A percentile compares a stretch with the other conserved stretches of the same genome.
phyloP scores from a whole-genome alignment of 768 basidiomycete species.

The Daedaleopsis sinensis region DNA sequence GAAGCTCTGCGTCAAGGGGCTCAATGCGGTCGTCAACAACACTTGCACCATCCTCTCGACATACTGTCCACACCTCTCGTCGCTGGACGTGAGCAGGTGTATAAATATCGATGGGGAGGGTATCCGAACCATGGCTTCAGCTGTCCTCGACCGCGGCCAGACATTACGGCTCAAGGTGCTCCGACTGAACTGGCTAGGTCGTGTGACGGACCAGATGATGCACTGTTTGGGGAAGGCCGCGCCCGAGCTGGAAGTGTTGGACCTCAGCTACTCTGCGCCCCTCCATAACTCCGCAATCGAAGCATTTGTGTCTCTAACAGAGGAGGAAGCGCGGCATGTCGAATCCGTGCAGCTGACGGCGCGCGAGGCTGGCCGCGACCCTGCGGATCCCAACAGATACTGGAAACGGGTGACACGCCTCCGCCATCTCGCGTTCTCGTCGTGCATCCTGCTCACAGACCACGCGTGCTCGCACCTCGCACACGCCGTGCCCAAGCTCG shows the following conservation, averaged over 20 bases:
- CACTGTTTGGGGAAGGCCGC: constrained; percentile 66
- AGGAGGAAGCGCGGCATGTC: constrained; percentile 37
- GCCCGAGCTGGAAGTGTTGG: constrained; percentile 76
- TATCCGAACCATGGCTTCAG: constrained; percentile 49
- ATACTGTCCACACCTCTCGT: constrained; percentile 56
- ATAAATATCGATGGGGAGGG: constrained; percentile 66
- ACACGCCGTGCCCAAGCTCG: constrained; percentile 67
- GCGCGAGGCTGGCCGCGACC: constrained; percentile 66
- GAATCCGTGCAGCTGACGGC: constrained; percentile 57
- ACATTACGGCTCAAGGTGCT: constrained; percentile 62
- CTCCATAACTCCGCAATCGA: constrained; percentile 78
- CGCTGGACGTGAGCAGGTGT: constrained; percentile 76
- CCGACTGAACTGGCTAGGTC: constrained; percentile 66
- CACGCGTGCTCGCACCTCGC: constrained; percentile 74
- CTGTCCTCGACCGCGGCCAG: constrained; percentile 48
- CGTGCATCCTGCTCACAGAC: constrained; percentile 73
- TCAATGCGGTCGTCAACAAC: constrained; percentile 68
- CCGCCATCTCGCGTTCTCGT: constrained; percentile 74
- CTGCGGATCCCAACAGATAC: constrained; percentile 49
- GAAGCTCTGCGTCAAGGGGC: constrained; percentile 65
- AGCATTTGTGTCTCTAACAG: constrained; percentile 64
- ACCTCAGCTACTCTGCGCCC: constrained; percentile 72
- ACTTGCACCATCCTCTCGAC: constrained; percentile 71
- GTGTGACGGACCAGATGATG: constrained; percentile 63
- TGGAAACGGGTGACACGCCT: constrained; percentile 67